These are phyloP conservation scores for Pythium brachiatum DNA, from an alignment of 352 stramenopile species.

Conservation along the genomic window DNA sequence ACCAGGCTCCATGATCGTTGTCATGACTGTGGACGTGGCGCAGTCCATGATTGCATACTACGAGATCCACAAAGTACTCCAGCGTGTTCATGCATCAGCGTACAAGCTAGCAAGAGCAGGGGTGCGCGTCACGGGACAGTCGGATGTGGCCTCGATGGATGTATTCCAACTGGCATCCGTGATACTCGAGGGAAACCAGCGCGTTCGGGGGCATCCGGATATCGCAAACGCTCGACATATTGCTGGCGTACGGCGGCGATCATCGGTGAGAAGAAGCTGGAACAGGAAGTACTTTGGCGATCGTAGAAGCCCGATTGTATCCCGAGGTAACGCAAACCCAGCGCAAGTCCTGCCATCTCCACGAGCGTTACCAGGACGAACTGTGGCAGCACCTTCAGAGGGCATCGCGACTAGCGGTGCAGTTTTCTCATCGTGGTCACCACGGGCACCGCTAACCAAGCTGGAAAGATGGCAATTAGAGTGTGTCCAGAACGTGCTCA, in stretches of 20 bases:
- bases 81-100: not conserved
- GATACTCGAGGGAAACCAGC: not conserved
- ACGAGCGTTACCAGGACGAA: too few relatives aligned
- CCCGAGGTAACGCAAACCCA: not conserved
- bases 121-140: not conserved
- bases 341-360: not conserved
- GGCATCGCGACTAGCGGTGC: too few relatives aligned
- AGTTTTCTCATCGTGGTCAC: too few relatives aligned
- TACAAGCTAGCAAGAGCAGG: not conserved
- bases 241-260: not conserved
- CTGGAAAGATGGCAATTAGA: not conserved
- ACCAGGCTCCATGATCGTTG: not conserved
- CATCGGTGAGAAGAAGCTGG: not conserved
- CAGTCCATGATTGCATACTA: slow-evolving; percentile 4
- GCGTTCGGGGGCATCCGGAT: not conserved
- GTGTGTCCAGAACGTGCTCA: slow-evolving; percentile 7
- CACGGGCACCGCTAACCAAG: not conserved
- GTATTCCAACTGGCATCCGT: not conserved
- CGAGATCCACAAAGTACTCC: slow-evolving; percentile 4
- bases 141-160: not conserved
- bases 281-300: not conserved
- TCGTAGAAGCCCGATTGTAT: too few relatives aligned
- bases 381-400: too few relatives aligned
- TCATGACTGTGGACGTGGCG: slow-evolving; percentile 10
- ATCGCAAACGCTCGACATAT: not conserved